Conservation (phyloP, 106 monocot species). For the Dioscorea dumetorum region DNA sequence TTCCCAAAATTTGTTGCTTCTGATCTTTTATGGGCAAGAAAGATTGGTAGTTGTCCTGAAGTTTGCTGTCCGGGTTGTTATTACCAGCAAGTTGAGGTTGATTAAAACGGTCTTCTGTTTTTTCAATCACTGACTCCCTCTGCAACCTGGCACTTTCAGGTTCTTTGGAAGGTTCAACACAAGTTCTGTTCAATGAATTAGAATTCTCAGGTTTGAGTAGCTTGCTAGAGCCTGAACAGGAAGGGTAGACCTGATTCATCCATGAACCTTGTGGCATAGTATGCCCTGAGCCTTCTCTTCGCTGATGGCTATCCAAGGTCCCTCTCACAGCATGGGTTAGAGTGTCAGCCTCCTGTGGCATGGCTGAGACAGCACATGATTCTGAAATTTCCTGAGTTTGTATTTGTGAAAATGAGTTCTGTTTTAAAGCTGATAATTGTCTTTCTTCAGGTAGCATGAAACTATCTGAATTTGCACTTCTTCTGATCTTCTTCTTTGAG, state of each 20-base stretch:
- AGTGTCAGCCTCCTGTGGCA: conserved; percentile 17
- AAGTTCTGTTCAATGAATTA: conserved; percentile 5
- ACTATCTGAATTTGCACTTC: conserved; percentile 8
- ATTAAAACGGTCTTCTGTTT: conserved; percentile 8
- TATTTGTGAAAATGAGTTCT: conserved; percentile 3
- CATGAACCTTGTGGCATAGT: conserved; percentile 27
- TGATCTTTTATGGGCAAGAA: conserved; percentile 22
- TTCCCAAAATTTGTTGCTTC: conserved; percentile 10
- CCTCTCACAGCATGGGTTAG: conserved; percentile 6
- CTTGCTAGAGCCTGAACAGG: conserved; percentile 19
- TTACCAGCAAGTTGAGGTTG: conserved; percentile 11
- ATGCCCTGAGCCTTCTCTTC: conserved; percentile 14
- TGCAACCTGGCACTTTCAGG: conserved; percentile 2
- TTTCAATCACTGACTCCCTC: conserved; percentile 14
- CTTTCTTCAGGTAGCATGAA: too few species aligned
- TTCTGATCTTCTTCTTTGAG: conserved; percentile 35
- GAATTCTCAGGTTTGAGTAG: conserved; percentile 11
- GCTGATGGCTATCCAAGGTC: conserved; percentile 10
- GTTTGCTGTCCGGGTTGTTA: conserved; percentile 16
- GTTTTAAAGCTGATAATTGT: background rate
- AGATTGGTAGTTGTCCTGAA: conserved; percentile 13
- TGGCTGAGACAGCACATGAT: conserved; percentile 14
- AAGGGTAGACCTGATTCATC: conserved; percentile 17
- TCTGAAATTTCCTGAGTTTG: conserved; percentile 18
- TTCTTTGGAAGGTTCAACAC: conserved; percentile 32